A percentile compares a stretch with the other conserved stretches of the same genome.
These are phyloP conservation scores for Colletotrichum liriopes DNA, from an alignment of 2,329 filamentous ascomycete species.

Conservation along the genomic window DNA sequence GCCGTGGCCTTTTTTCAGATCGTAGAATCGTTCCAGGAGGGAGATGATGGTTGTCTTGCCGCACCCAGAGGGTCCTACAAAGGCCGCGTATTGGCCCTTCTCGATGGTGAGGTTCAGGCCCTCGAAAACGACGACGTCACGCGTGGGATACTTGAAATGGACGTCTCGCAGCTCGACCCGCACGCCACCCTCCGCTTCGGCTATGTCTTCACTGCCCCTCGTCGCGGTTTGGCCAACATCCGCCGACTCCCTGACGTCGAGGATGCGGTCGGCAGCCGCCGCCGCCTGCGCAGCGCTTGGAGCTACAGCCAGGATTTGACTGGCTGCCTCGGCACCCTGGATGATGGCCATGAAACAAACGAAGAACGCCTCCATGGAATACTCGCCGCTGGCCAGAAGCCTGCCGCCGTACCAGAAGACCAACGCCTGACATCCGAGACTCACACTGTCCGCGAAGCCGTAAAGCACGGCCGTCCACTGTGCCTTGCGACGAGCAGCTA, in stretches of 20 bases:
- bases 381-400: constrained; percentile 48
- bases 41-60: constrained; percentile 69
- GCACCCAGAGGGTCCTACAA: constrained; percentile 63
- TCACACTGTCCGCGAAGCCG: constrained; percentile 57
- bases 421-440: constrained; percentile 62
- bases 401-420: constrained; percentile 66
- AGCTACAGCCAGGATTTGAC: constrained; percentile 77
- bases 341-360: constrained; percentile 77
- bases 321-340: constrained; percentile 77
- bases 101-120: constrained; percentile 48
- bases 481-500: constrained; percentile 50
- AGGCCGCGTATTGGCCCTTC: constrained; percentile 61
- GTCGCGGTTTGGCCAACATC: constrained; percentile 53
- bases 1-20: constrained; percentile 62
- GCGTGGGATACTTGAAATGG: constrained; percentile 46
- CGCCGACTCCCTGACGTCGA: constrained; percentile 65
- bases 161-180: constrained; percentile 46
- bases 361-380: constrained; percentile 64
- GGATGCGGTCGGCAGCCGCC: constrained; percentile 73
- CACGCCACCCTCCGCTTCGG: constrained; percentile 35
- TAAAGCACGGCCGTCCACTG: constrained; percentile 53
- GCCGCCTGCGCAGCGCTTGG: constrained; percentile 75
- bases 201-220: constrained; percentile 44
- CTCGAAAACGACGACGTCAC: constrained; percentile 45
- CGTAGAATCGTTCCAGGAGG: constrained; percentile 70